Evolutionary conservation across 768 basidiomycete species (phyloP).

Genomic region (Pisolithus orientalis): DNA sequence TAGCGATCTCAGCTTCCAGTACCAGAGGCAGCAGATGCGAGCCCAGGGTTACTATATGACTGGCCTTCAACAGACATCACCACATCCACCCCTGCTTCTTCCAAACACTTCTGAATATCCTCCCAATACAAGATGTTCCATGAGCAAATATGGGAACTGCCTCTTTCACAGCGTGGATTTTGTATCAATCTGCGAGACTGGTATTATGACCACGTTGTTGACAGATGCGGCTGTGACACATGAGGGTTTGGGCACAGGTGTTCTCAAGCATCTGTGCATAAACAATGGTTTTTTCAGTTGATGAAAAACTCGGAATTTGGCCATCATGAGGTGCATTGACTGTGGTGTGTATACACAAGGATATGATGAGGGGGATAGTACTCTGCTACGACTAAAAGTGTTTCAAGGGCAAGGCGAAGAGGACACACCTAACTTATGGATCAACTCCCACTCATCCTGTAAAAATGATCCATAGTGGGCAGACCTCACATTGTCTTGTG

Average conservation of each 20-base stretch:
- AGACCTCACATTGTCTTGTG: constrained; percentile 82
- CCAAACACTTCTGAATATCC: constrained; percentile 77
- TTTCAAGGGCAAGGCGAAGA: not conserved
- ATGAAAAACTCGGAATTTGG: constrained; percentile 91
- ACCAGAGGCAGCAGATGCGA: constrained; percentile 31
- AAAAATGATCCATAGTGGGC: constrained; percentile 82
- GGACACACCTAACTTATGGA: constrained; percentile 60
- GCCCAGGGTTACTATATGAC: constrained; percentile 84
- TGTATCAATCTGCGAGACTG: constrained; percentile 82
- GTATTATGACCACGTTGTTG: constrained; percentile 88
- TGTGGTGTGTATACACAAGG: constrained; percentile 22
- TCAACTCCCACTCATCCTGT: constrained; percentile 67
- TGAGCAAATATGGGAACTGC: constrained; percentile 96
- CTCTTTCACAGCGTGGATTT: constrained; percentile 87
- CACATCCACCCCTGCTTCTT: constrained; percentile 81
- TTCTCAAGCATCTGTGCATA: constrained; percentile 95
- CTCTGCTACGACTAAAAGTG: too few relatives aligned
- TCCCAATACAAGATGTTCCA: constrained; percentile 82
- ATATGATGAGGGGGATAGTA: not conserved
- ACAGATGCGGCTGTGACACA: constrained; percentile 86
- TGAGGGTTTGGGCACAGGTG: constrained; percentile 92
- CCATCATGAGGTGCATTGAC: constrained; percentile 92
- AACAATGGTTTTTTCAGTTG: constrained; percentile 79
- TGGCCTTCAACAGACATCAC: constrained; percentile 96
- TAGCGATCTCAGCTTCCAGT: too few relatives aligned